Conservation (phyloP, 768 basidiomycete species). For the Boletellus ananiceps region DNA sequence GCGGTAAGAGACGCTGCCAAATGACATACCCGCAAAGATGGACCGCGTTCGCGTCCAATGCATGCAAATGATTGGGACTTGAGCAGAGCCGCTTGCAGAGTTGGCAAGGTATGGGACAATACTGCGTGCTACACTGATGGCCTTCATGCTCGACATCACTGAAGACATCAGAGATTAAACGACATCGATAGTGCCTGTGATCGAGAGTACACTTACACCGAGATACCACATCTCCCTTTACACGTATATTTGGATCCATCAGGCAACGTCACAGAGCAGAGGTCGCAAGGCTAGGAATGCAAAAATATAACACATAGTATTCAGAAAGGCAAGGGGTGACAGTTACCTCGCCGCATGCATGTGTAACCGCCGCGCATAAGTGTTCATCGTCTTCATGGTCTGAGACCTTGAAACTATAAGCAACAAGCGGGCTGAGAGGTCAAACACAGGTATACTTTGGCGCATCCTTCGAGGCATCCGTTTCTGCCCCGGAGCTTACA, state of each 20-base stretch:
- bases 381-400: constrained; percentile 48
- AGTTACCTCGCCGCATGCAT: constrained; percentile 52
- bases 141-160: constrained; percentile 45
- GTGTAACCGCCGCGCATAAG: constrained; percentile 45
- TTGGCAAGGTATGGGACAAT: constrained; percentile 51
- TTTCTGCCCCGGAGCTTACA: constrained; percentile 43
- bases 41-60: constrained; percentile 32
- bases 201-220: constrained; percentile 31
- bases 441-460: constrained; percentile 36
- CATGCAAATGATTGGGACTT: constrained; percentile 48
- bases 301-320: not conserved
- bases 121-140: constrained; percentile 47
- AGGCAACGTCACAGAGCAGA: constrained; percentile 26
- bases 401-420: constrained; percentile 33
- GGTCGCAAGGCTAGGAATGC: constrained; percentile 38
- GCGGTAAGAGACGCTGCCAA: not conserved
- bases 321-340: not conserved
- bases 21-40: constrained; percentile 56
- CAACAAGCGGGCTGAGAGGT: not conserved
- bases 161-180: not conserved
- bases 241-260: constrained; percentile 36
- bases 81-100: constrained; percentile 53
- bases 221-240: constrained; percentile 37
- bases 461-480: constrained; percentile 51
- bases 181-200: not conserved